Base-by-base conservation (phyloP, 768 basidiomycete genomes). In the Amanita brunnescens region DNA sequence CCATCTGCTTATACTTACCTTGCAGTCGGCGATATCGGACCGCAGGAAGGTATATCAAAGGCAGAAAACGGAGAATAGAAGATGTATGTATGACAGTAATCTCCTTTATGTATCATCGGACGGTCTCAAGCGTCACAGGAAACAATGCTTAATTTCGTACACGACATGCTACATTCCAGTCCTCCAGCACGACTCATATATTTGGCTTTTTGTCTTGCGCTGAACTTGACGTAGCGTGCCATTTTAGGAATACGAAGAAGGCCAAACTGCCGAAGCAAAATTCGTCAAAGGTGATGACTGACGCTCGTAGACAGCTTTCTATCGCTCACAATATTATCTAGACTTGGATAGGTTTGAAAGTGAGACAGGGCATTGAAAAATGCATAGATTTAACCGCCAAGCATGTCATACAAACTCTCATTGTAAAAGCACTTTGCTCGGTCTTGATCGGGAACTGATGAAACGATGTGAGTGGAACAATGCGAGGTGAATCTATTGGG, bases 11-110 rank as follows among this genome's bases (percentile, higher is more conserved):
- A 37, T 29, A 34, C 26, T 14, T 6, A n/a, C n/a, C n/a, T 30
- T 49, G n/a, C 47, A 83, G 95, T 97, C 5, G 95, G 95, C 4
- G 95, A 98, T 61, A 97, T 98, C 52, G 77, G 92, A 0, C 95
- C 95, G 0, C 75, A 81, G 18, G 93, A 97, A 63, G 86, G 88
- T 0, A 85, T 99, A 12, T 66, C 87, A 0, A 88, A 90, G 59
- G 73, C 74, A 2, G 85, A 90, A 61, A 99, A 67, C 75, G 73
- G 35, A 71, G 77, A 7, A 72, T 90, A 10, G 92, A 95, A 71
- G 71, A 75, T 33, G 89, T 85, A 30, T 24, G 78, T 16, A 44
- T 18, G 20, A 30, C 2, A 16, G 20, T 44, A 3, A 21, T 21
- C 18, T 16, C 16, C 20, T 23, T 41, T 12, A n/a, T n/a, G n/a